These are phyloP conservation scores for Phanerochaete carnosa DNA, from an alignment of 768 basidiomycete species.

Conservation along the genomic window DNA sequence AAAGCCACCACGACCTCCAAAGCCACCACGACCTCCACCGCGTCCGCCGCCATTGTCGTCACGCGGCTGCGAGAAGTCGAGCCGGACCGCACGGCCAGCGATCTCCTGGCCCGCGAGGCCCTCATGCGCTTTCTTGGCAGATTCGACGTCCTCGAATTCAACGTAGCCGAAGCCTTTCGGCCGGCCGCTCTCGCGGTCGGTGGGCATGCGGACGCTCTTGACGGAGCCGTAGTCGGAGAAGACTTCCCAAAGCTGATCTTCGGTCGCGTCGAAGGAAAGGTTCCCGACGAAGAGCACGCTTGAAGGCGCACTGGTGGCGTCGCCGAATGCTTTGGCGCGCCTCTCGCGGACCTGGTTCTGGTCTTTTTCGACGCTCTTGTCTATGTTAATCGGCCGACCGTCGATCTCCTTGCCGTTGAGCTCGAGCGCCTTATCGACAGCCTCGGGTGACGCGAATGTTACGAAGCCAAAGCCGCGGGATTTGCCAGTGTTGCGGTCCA, in stretches of 20 bases:
- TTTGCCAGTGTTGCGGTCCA: conserved; percentile 76
- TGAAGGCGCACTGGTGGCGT: conserved; percentile 63
- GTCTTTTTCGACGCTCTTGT: conserved; percentile 67
- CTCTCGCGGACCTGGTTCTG: conserved; percentile 57
- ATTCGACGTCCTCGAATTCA: conserved; percentile 80
- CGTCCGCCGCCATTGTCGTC: conserved; percentile 55
- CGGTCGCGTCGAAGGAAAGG: conserved; percentile 73
- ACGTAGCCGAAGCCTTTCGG: conserved; percentile 98
- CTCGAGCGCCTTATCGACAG: conserved; percentile 77
- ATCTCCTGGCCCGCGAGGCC: conserved; percentile 69
- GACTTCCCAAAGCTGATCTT: conserved; percentile 85
- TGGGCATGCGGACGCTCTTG: conserved; percentile 85
- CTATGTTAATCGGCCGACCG: conserved; percentile 83
- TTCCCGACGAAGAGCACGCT: conserved; percentile 88
- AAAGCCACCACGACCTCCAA: conserved; percentile 27
- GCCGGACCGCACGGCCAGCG: conserved; percentile 73
- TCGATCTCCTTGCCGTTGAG: conserved; percentile 90
- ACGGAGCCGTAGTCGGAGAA: conserved; percentile 87
- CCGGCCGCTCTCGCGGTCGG: conserved; percentile 85
- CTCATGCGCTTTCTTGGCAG: conserved; percentile 78
- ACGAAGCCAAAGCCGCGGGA: conserved; percentile 88
- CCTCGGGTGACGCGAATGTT: conserved; percentile 64
- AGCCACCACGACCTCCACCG: conserved; percentile 31
- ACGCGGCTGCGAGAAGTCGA: conserved; percentile 86
- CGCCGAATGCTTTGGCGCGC: conserved; percentile 75